A percentile compares a stretch with the other conserved stretches of the same genome.
These are phyloP conservation scores for Viola odorata DNA, from an alignment of 345 rosid genomes.

Conservation along the genomic window DNA sequence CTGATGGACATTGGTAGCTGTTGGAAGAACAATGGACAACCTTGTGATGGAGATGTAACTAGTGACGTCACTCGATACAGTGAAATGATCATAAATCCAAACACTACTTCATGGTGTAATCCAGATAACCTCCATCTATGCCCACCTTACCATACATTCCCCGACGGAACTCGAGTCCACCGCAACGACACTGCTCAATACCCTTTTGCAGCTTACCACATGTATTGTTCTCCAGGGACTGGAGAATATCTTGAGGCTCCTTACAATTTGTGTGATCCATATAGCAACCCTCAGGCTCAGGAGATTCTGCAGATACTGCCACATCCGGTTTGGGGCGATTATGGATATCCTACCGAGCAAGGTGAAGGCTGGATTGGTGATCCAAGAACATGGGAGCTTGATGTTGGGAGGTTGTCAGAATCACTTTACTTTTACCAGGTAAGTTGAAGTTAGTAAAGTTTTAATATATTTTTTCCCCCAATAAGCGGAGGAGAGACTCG, in stretches of 20 bases:
- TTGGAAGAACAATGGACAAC: conserved; percentile 28
- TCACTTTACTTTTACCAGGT: conserved; percentile 29
- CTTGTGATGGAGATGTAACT: conserved; percentile 23
- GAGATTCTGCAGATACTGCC: conserved; percentile 24
- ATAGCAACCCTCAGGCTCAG: conserved; percentile 14
- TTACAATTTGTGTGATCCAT: conserved; percentile 18
- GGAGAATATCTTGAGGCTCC: conserved; percentile 14
- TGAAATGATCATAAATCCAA: conserved; percentile 25
- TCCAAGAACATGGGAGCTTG: conserved; percentile 27
- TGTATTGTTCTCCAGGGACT: conserved; percentile 23
- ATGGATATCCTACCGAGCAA: conserved; percentile 23
- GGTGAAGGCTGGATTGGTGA: conserved; percentile 27
- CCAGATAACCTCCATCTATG: conserved; percentile 17
- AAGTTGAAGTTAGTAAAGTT: no score
- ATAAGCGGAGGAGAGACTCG: no score
- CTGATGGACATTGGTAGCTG: background rate
- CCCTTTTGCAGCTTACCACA: conserved; percentile 22
- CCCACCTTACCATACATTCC: conserved; percentile 23
- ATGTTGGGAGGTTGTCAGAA: conserved; percentile 23
- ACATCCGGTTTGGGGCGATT: conserved; percentile 29
- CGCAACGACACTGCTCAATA: conserved; percentile 19
- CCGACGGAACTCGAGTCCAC: conserved; percentile 16
- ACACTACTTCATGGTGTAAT: conserved; percentile 19
- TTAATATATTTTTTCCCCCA: no score
- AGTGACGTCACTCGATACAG: conserved; percentile 23